Conservation (phyloP, 495 filamentous ascomycete species). For the Daldinia bambusicola region DNA sequence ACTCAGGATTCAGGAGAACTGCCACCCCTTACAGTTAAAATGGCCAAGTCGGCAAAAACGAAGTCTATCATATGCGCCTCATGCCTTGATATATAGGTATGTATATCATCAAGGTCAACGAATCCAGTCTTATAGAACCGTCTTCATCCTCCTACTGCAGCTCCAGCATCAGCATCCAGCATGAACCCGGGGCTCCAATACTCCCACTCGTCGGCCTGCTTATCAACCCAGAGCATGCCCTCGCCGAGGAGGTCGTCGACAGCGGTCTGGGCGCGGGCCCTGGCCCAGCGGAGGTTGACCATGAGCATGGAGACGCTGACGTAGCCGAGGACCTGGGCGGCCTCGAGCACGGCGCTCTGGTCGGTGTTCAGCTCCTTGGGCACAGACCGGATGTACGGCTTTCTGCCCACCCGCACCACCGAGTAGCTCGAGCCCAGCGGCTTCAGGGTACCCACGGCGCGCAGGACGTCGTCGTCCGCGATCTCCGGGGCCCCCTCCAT, state of each 20-base stretch:
- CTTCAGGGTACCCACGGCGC: constrained; percentile 86
- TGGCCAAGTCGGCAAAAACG: not conserved
- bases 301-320: constrained; percentile 92
- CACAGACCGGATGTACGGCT: constrained; percentile 88
- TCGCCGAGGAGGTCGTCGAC: constrained; percentile 91
- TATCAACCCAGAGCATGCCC: constrained; percentile 93
- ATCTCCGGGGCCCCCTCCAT: constrained; percentile 82
- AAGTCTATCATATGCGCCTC: not conserved
- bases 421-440: constrained; percentile 90
- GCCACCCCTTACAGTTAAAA: not conserved
- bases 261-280: constrained; percentile 84
- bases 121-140: not conserved
- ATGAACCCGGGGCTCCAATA: constrained; percentile 91
- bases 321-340: constrained; percentile 83
- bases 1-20: not conserved
- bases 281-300: constrained; percentile 87
- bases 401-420: constrained; percentile 80
- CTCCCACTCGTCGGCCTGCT: constrained; percentile 85
- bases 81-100: not conserved
- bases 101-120: not conserved
- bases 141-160: constrained; percentile 28
- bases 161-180: constrained; percentile 47
- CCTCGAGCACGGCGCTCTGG: constrained; percentile 91
- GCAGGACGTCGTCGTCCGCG: constrained; percentile 86
- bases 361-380: constrained; percentile 97